These are phyloP conservation scores for Nicotiana paniculata DNA, from an alignment of 257 asterid species.

Conservation along the genomic window DNA sequence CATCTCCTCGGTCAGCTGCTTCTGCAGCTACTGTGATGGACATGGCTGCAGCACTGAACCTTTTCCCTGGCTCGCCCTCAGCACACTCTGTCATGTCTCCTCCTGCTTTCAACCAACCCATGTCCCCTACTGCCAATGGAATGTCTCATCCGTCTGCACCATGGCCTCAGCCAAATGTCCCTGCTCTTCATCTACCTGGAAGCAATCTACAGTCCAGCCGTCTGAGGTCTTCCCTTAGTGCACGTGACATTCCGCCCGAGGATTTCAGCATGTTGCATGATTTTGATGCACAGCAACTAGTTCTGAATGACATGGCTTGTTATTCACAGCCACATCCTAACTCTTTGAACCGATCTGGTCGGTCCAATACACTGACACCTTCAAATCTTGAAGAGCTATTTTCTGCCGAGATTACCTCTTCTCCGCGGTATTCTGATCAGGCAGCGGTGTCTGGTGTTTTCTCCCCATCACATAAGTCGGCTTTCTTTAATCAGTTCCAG, in stretches of 20 bases:
- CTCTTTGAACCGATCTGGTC: constrained; percentile 42
- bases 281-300: constrained; percentile 57
- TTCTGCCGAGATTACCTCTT: constrained; percentile 57
- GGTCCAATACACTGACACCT: constrained; percentile 62
- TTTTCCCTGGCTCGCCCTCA: constrained; percentile 80
- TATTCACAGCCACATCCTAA: constrained; percentile 47
- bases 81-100: constrained; percentile 70
- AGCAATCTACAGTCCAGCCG: constrained; percentile 93
- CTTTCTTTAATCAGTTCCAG: constrained; percentile 61
- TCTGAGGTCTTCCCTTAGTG: constrained; percentile 77
- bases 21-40: constrained; percentile 80
- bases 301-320: constrained; percentile 55
- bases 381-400: constrained; percentile 92
- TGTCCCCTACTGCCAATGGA: constrained; percentile 74
- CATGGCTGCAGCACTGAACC: constrained; percentile 77
- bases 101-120: constrained; percentile 52
- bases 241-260: constrained; percentile 70
- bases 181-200: constrained; percentile 77
- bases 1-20: constrained; percentile 79
- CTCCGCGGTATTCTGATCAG: constrained; percentile 76
- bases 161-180: constrained; percentile 84
- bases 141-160: constrained; percentile 49
- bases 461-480: constrained; percentile 77
- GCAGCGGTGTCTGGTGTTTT: constrained; percentile 53
- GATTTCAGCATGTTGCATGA: constrained; percentile 45